These are phyloP conservation scores for Vachellia pachyceras DNA, from an alignment of 306 rosid species.

Conservation along the genomic window DNA sequence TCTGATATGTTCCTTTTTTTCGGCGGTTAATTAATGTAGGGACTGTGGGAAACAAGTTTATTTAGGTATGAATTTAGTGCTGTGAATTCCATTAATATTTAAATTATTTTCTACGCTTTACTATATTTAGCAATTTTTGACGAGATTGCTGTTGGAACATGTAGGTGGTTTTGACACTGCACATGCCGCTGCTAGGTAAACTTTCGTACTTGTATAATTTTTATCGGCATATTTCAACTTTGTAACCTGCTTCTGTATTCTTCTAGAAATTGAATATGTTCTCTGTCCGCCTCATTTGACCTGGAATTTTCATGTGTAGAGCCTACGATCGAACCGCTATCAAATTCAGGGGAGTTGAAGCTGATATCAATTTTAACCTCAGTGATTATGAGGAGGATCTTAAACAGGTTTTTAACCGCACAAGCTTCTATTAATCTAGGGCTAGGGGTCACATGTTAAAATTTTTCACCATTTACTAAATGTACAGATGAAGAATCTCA, in stretches of 20 bases:
- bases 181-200: conserved; percentile 94
- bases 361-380: conserved; percentile 90
- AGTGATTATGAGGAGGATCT: conserved; percentile 91
- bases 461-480: conserved; percentile 20
- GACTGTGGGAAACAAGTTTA: conserved; percentile 98
- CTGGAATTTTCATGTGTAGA: conserved; percentile 48
- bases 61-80: conserved; percentile 72
- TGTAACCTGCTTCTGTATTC: background rate
- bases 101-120: conserved; percentile 34
- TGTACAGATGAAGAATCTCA: conserved; percentile 74
- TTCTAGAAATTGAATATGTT: background rate
- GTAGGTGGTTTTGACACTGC: conserved; percentile 99
- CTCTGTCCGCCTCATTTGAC: background rate
- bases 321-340: conserved; percentile 99
- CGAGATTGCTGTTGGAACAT: conserved; percentile 38
- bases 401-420: conserved; percentile 67
- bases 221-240: background rate
- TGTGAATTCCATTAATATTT: conserved; percentile 37
- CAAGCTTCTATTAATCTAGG: conserved; percentile 17
- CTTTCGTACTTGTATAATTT: conserved; percentile 1
- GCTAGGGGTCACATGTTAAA: background rate
- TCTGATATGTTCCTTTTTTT: conserved; percentile 20
- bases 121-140: conserved; percentile 48
- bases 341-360: conserved; percentile 94
- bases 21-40: conserved; percentile 56